Evolutionary conservation across 371 early-diverging fungal genomes (phyloP), one percentile per base, ranked within the genome.

Genomic region (Mucor irregularis): DNA sequence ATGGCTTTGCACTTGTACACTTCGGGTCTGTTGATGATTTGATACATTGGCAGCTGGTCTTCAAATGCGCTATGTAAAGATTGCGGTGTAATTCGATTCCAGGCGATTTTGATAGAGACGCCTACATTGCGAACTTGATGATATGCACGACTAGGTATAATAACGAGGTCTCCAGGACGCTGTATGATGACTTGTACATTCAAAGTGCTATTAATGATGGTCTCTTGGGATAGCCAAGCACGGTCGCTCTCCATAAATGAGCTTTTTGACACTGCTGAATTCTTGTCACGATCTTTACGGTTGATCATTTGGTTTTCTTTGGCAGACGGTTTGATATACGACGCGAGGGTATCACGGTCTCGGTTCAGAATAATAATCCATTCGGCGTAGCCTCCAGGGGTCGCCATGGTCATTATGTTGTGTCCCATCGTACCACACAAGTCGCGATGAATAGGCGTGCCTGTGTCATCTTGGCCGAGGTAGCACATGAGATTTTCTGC

Each of bases 401-500:
- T 44, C 1, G 46, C 56, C 30, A 53, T 59, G 3, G 51, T 49
- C 75, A 75, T 75, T 1, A 75, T 29, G 10, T 75, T 75, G 29
- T 75, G 76, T 2, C 76, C 76, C 59, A 72, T 57, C 0, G 76
- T 69, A 14, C 65, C 72, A 42, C 70, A 71, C 2, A 75, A 50
- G 35, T 75, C 76, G 7, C 63, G 58, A 53, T 75, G 72, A 9
- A 69, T 38, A 4, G 74, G 62, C 19, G 74, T 74, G 3, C 76
- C 72, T 0, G 72, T 69, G 0, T 45, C 29, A 6, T 40, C 45
- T 26, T 64, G 62, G 6, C 76, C 76, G 1, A 72, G 21, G 34
- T 75, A 75, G n/a, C 67, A 67, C 76, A 75, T 71, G 17, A 72
- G 49, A 16, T 69, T 66, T 49, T 65, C 68, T 2, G 76, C 68